Base-by-base conservation (phyloP, 1,139 yeast species). In the Yamadazyma dendronema region DNA sequence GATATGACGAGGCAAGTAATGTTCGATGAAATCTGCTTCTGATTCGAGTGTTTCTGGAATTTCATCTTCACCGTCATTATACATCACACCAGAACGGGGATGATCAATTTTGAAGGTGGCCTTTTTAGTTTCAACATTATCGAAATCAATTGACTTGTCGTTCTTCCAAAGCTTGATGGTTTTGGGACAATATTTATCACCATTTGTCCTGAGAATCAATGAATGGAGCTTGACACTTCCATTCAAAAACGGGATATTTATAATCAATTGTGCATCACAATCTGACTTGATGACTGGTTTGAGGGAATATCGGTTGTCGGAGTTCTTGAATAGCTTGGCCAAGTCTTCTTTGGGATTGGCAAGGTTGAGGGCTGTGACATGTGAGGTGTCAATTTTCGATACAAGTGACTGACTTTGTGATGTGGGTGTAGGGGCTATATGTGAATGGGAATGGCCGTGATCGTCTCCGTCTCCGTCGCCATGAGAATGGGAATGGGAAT, bases 151-250 rank as follows among this genome's bases (percentile, higher is more conserved):
- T 11, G 48, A 16, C 38, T 67, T 72, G 38, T 77, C 76, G 56
- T 90, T 89, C 55, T 85, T 88, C 72, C 75, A 89, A 28, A 92
- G 53, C 50, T 81, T 78, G 48, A 92, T 74, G 2, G 73, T 71
- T 45, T 70, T 70, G 0, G 96, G 96, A 36, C 96, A 85, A 41
- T 72, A 67, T 13, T 67, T 59, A 31, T 76, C 79, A 2, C 81
- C 81, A 38, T 80, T 72, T 1, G 90, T 74, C 41, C 96, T 72
- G 14, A 90, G 47, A 6, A 86, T 74, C 4, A 90, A 51, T 1
- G 96, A 84, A 54, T 77, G 85, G 31, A 90, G 61, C 55, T 84
- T 86, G 31, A 86, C 90, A 24, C 75, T 65, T 0, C 87, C 87
- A 13, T 84, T 81, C 49, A 88, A 47, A 45, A 90, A 49, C 12